Base-by-base conservation (phyloP, 768 basidiomycete genomes). In the Leccinum truebloodii region DNA sequence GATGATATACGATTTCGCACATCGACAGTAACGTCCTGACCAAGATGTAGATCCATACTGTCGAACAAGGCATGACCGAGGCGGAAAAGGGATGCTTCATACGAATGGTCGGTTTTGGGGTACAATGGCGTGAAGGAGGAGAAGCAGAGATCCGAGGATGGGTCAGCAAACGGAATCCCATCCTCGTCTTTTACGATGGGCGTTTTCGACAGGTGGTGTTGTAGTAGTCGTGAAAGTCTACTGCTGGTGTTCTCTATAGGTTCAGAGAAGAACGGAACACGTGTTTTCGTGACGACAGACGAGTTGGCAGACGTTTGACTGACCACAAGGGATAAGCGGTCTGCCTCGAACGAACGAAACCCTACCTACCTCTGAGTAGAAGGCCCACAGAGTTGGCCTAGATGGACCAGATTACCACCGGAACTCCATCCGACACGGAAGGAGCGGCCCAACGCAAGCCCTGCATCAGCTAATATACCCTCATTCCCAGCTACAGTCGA, bases 361-460 rank as follows among this genome's bases (percentile, higher is more conserved):
- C 9, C 41, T 22, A 81, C 88, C 70, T 69, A 90, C 90, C 76
- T 64, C 53, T 78, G 75, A 55, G 79, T 76, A 4, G 69, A 75
- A 26, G 88, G 86, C 7, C 79, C 76, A 75, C 90, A 88, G 63
- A 96, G 75, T 53, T 79, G 79, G n/a, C 93, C 95, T 12, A 89
- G 72, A 73, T 93, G 89, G 12, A 87, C 87, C 7, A 98, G 70
- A 41, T 78, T 80, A 1, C 94, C 94, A 39, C 84, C 82, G 1
- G 91, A 88, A 20, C 95, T 93, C 94, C 95, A 98, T 4, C 92
- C 87, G 3, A 90, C 92, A 59, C 94, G 83, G 73, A 94, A 97
- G 13, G 91, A 92, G 18, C 94, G 84, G 13, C 95, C 95, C 58
- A 95, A 77, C 1, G 90, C 83, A 37, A 98, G 78, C 0, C 94